Evolutionary conservation across 2,329 filamentous ascomycete genomes (phyloP).

Genomic region (Epichloe coenophiala): DNA sequence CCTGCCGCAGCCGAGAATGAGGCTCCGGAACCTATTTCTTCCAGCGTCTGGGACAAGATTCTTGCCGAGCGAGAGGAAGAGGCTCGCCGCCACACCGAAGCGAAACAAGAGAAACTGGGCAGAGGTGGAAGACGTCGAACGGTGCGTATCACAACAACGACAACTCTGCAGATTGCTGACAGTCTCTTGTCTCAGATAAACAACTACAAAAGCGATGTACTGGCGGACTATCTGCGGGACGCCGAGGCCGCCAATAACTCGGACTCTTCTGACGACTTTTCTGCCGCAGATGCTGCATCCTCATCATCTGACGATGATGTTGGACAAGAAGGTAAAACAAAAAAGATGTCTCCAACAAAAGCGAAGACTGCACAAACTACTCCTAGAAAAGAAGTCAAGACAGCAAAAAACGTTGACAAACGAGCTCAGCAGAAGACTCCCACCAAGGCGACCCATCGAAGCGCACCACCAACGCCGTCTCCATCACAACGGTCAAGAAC

Average conservation of each 20-base stretch:
- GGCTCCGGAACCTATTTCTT: conserved; percentile 42
- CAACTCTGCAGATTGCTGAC: neutral
- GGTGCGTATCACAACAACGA: conserved; percentile 12
- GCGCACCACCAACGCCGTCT: neutral
- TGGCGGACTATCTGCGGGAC: conserved; percentile 12
- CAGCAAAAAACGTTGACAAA: conserved; percentile 20
- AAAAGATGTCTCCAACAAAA: conserved; percentile 13
- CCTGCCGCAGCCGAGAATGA: conserved; percentile 35
- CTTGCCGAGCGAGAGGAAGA: conserved; percentile 68
- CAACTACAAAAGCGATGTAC: conserved; percentile 20
- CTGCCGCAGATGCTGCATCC: conserved; percentile 14
- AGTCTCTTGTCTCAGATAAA: conserved; percentile 14
- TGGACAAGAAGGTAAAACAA: conserved; percentile 22
- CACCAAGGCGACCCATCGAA: neutral
- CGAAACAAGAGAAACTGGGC: conserved; percentile 61
- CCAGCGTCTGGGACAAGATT: conserved; percentile 80
- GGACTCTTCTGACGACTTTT: conserved; percentile 22
- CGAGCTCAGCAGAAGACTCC: conserved; percentile 6
- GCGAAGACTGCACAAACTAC: conserved; percentile 12
- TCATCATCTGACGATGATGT: conserved; percentile 17
- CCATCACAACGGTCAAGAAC: neutral
- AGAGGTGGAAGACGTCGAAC: conserved; percentile 63
- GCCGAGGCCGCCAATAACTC: conserved; percentile 15
- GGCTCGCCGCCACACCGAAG: conserved; percentile 58
- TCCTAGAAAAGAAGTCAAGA: conserved; percentile 13